Conservation (phyloP, 768 basidiomycete species). For the Cyclocybe cylindracea region DNA sequence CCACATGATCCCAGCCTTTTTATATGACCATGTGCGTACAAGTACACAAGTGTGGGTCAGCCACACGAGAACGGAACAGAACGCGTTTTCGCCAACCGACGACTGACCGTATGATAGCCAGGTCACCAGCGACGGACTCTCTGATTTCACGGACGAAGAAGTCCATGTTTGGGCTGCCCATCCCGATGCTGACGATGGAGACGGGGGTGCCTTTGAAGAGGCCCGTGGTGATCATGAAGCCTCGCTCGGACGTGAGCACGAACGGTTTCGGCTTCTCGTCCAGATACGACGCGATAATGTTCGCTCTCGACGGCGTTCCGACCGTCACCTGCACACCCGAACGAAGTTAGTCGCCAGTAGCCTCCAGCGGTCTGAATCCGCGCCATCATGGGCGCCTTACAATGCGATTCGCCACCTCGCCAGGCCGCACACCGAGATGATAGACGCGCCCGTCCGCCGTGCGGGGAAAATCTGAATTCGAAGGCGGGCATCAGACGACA, state of each 20-base stretch:
- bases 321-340: slow-evolving; percentile 76
- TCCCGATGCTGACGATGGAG: slow-evolving; percentile 78
- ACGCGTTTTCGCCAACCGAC: too few relatives aligned
- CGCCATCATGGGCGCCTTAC: slow-evolving; percentile 39
- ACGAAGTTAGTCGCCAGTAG: too few relatives aligned
- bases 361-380: too few relatives aligned
- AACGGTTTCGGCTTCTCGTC: slow-evolving; percentile 64
- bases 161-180: slow-evolving; percentile 83
- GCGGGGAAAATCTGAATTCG: slow-evolving; percentile 67
- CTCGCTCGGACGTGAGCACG: slow-evolving; percentile 68
- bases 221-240: slow-evolving; percentile 75
- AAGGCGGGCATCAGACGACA: background rate
- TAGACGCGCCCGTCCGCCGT: slow-evolving; percentile 76
- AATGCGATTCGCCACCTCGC: slow-evolving; percentile 82
- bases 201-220: slow-evolving; percentile 62
- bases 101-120: slow-evolving; percentile 53
- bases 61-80: too few relatives aligned
- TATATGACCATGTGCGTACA: slow-evolving; percentile 5
- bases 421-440: slow-evolving; percentile 72
- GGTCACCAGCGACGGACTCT: slow-evolving; percentile 68
- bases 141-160: slow-evolving; percentile 83
- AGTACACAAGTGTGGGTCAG: too few relatives aligned
- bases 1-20: slow-evolving; percentile 82
- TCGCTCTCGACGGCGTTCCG: slow-evolving; percentile 70
- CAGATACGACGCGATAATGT: slow-evolving; percentile 55